Percentiles rank a stretch among this genome's conserved stretches.
Conservation (phyloP, 1,284 basidiomycete genomes). For the Cerrena zonata region DNA sequence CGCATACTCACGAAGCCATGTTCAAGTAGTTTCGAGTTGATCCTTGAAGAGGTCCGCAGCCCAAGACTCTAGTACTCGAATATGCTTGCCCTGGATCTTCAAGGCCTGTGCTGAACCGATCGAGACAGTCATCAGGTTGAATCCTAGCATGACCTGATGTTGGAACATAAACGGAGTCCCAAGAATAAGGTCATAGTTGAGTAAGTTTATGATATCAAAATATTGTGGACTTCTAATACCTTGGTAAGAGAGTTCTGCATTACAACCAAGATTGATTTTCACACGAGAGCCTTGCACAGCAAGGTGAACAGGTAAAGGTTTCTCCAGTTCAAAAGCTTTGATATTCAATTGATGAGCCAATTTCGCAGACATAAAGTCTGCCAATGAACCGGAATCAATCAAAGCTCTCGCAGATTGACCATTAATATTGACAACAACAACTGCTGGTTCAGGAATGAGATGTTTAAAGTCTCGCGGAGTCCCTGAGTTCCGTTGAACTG, state of each 20-base stretch:
- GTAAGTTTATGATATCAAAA: slow-evolving; percentile 28
- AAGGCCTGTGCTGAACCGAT: slow-evolving; percentile 16
- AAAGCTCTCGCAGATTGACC: slow-evolving; percentile 27
- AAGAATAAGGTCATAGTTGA: slow-evolving; percentile 25
- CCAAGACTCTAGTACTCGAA: slow-evolving; percentile 10
- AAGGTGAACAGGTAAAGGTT: slow-evolving; percentile 26
- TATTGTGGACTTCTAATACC: slow-evolving; percentile 18
- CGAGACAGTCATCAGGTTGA: slow-evolving; percentile 19
- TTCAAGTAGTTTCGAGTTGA: slow-evolving; percentile 14
- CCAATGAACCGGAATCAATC: slow-evolving; percentile 32
- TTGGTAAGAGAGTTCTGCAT: slow-evolving; percentile 23
- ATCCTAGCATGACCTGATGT: slow-evolving; percentile 17
- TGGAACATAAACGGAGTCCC: slow-evolving; percentile 26
- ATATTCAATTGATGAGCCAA: slow-evolving; percentile 30
- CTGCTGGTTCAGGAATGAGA: slow-evolving; percentile 25
- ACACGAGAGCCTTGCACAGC: slow-evolving; percentile 28
- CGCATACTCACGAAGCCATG: slow-evolving; percentile 18
- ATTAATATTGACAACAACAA: slow-evolving; percentile 29
- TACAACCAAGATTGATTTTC: slow-evolving; percentile 24
- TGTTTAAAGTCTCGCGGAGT: slow-evolving; percentile 5
- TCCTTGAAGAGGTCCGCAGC: slow-evolving; percentile 16
- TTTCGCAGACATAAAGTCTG: slow-evolving; percentile 35
- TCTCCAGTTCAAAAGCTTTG: slow-evolving; percentile 15
- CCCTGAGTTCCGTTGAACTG: neutral
- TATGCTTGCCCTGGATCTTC: slow-evolving; percentile 17